Evolutionary conservation across 1,139 yeast species (phyloP).

Genomic region (Candida dubliniensis): DNA sequence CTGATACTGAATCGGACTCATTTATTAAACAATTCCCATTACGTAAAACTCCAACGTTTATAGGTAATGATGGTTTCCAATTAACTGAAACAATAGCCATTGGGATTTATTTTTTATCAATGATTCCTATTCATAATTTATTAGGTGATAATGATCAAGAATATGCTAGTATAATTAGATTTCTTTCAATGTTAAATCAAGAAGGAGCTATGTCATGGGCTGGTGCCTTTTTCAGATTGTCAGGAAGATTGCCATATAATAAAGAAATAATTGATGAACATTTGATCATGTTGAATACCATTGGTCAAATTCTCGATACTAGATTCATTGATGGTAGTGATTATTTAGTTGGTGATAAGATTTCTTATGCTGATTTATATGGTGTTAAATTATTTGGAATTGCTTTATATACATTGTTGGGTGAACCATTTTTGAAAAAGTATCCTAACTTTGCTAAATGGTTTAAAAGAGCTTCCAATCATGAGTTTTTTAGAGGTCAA

Average conservation of each 20-base stretch:
- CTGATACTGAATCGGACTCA: slow-evolving; percentile 36
- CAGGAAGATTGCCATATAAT: slow-evolving; percentile 59
- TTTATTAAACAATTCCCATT: slow-evolving; percentile 64
- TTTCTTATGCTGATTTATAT: slow-evolving; percentile 81
- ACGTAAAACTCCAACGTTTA: slow-evolving; percentile 72
- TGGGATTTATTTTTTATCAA: slow-evolving; percentile 39
- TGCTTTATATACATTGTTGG: slow-evolving; percentile 68
- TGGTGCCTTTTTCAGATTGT: slow-evolving; percentile 32
- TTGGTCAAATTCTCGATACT: slow-evolving; percentile 52
- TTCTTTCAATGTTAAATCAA: slow-evolving; percentile 80
- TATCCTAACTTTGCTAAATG: slow-evolving; percentile 83
- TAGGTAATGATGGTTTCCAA: slow-evolving; percentile 77
- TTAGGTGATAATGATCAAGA: slow-evolving; percentile 67
- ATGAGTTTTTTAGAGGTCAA: slow-evolving; percentile 50
- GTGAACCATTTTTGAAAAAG: slow-evolving; percentile 68
- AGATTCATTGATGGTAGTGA: slow-evolving; percentile 70
- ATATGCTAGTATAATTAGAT: slow-evolving; percentile 70
- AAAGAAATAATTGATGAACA: slow-evolving; percentile 71
- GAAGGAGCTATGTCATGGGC: slow-evolving; percentile 48
- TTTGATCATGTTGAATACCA: slow-evolving; percentile 35
- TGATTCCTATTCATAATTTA: slow-evolving; percentile 30
- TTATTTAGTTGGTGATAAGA: slow-evolving; percentile 87
- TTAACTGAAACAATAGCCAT: slow-evolving; percentile 81
- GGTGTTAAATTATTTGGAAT: slow-evolving; percentile 59
- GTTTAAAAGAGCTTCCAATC: slow-evolving; percentile 69